These are phyloP conservation scores for Alternaria gaisen DNA, from an alignment of 2,329 filamentous ascomycete genomes.

Conservation along the genomic window DNA sequence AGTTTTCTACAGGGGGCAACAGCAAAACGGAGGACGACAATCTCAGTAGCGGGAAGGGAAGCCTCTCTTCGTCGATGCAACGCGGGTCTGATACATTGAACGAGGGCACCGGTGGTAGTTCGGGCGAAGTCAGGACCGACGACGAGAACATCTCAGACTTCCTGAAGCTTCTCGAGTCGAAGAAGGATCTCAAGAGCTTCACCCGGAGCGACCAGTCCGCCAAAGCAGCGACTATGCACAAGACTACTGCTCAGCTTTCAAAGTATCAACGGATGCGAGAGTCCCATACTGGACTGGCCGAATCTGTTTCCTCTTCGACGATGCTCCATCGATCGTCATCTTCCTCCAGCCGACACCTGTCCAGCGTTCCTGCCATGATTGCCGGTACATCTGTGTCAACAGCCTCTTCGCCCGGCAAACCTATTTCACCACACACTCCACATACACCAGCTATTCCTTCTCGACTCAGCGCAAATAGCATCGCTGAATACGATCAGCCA, in stretches of 20 bases:
- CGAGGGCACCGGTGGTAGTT: constrained; percentile 70
- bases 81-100: constrained; percentile 83
- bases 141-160: constrained; percentile 96
- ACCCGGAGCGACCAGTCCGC: constrained; percentile 67
- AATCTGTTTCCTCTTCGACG: constrained; percentile 91
- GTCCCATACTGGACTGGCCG: constrained; percentile 85
- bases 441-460: constrained; percentile 95
- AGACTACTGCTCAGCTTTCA: constrained; percentile 79
- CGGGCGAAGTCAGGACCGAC: constrained; percentile 75
- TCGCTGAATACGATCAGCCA: constrained; percentile 70
- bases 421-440: constrained; percentile 86
- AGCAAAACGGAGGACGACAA: constrained; percentile 78
- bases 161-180: constrained; percentile 84
- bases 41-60: constrained; percentile 81
- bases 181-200: constrained; percentile 85
- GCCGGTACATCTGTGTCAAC: constrained; percentile 77
- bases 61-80: constrained; percentile 72
- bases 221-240: constrained; percentile 74
- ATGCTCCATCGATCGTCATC: constrained; percentile 84
- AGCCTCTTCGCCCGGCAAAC: constrained; percentile 87
- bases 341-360: constrained; percentile 77
- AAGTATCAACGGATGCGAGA: constrained; percentile 91
- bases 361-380: constrained; percentile 68
- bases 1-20: constrained; percentile 77
- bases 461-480: constrained; percentile 89